Conservation (phyloP, 345 rosid species). For the Sapria himalayana region DNA sequence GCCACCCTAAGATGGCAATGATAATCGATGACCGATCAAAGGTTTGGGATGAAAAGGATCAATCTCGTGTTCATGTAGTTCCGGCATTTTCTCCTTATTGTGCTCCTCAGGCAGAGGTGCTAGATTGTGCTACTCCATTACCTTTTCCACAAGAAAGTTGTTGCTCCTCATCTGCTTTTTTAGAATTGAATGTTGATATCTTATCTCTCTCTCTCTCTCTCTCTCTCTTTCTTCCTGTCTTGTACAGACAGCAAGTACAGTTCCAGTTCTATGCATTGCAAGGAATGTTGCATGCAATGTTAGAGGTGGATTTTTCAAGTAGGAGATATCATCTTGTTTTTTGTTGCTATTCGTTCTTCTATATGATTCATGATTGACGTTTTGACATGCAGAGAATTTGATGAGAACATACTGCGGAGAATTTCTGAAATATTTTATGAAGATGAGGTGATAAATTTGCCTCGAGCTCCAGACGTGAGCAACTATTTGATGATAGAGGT, state of each 20-base stretch:
- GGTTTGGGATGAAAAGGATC: slow-evolving; percentile 99
- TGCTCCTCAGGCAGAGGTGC: slow-evolving; percentile 98
- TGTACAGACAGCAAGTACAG: slow-evolving; percentile 50
- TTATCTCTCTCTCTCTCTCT: slow-evolving; percentile 4
- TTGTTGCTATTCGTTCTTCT: not conserved
- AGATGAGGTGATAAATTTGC: slow-evolving; percentile 59
- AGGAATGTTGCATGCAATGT: slow-evolving; percentile 99
- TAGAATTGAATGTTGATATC: slow-evolving; percentile 3
- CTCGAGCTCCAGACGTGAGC: slow-evolving; percentile 82
- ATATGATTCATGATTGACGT: not conserved
- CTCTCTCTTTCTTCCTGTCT: not conserved
- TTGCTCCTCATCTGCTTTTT: slow-evolving; percentile 5
- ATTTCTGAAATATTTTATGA: slow-evolving; percentile 67
- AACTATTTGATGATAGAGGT: slow-evolving; percentile 88
- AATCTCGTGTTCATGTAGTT: slow-evolving; percentile 90
- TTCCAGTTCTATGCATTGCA: slow-evolving; percentile 87
- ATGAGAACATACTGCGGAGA: slow-evolving; percentile 59
- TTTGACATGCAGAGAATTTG: slow-evolving; percentile 62
- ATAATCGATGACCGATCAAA: slow-evolving; percentile 90
- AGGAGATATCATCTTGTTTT: slow-evolving; percentile 16
- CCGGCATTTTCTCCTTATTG: slow-evolving; percentile 81
- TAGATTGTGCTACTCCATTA: slow-evolving; percentile 8
- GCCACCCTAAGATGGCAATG: slow-evolving; percentile 99
- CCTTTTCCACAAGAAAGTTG: not conserved
- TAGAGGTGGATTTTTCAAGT: slow-evolving; percentile 92